Percentiles rank a stretch among this genome's conserved stretches.
Conservation (phyloP, 495 filamentous ascomycete species). For the Cudoniella acicularis region DNA sequence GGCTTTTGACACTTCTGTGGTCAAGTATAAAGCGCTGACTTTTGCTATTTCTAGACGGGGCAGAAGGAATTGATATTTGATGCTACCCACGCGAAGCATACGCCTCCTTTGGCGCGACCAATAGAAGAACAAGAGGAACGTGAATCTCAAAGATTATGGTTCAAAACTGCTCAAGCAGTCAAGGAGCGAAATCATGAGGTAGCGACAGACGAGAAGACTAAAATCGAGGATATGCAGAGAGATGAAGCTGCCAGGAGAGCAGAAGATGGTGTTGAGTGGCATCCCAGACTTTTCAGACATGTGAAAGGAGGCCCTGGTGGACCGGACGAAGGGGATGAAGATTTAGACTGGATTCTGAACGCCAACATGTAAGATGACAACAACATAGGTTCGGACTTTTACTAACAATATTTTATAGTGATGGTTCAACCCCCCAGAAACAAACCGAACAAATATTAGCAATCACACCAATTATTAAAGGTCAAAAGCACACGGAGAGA, state of each 20-base stretch:
- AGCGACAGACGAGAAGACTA: conserved; percentile 92
- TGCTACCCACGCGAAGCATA: conserved; percentile 70
- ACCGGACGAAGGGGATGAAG: conserved; percentile 75
- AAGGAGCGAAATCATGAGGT: conserved; percentile 79
- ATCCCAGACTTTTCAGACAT: conserved; percentile 74
- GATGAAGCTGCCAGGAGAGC: conserved; percentile 79
- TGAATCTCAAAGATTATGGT: conserved; percentile 88
- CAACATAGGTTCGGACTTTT: not conserved
- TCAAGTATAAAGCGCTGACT: not conserved
- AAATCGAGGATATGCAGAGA: conserved; percentile 88
- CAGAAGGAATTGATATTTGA: conserved; percentile 89
- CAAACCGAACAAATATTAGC: conserved; percentile 81
- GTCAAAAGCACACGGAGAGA: conserved; percentile 50
- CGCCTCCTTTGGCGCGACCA: conserved; percentile 69
- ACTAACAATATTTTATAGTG: conserved; percentile 46
- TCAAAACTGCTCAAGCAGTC: conserved; percentile 72
- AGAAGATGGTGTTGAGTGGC: conserved; percentile 85
- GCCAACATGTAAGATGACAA: conserved; percentile 67
- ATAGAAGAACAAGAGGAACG: conserved; percentile 84
- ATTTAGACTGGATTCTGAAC: conserved; percentile 93
- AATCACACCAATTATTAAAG: conserved; percentile 79
- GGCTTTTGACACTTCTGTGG: conserved; percentile 24
- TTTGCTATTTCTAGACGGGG: conserved; percentile 56
- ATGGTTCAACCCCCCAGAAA: conserved; percentile 62
- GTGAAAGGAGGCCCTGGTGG: conserved; percentile 71